These are phyloP conservation scores for Aspergillus luchuensis DNA, from an alignment of 2,329 filamentous ascomycete species.

Conservation along the genomic window DNA sequence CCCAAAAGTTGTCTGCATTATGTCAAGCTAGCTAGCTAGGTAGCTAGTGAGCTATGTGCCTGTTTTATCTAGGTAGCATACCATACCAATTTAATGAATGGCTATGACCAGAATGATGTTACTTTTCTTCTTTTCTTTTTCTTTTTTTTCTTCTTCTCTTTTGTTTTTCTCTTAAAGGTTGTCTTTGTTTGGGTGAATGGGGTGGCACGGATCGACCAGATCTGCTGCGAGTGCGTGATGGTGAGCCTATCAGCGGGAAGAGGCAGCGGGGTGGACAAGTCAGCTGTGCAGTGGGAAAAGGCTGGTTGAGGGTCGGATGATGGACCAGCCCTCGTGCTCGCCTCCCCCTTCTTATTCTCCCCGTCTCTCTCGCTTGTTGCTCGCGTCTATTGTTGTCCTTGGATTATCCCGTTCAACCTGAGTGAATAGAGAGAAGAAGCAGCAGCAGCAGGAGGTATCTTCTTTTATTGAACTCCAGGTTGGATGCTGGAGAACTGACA, in stretches of 20 bases:
- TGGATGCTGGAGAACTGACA: too few relatives aligned
- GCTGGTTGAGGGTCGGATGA: not conserved
- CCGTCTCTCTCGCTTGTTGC: not conserved
- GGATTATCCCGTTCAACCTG: not conserved
- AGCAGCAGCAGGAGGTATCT: too few relatives aligned
- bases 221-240: not conserved
- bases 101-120: conserved; percentile 7
- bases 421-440: not conserved
- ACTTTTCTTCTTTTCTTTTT: conserved; percentile 6
- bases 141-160: not conserved
- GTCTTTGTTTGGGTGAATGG: too few relatives aligned
- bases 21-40: not conserved
- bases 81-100: conserved; percentile 10
- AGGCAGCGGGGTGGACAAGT: not conserved
- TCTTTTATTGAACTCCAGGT: too few relatives aligned
- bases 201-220: conserved; percentile 2
- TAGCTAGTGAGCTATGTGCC: not conserved
- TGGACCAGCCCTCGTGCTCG: not conserved
- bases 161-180: not conserved
- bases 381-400: not conserved
- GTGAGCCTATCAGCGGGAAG: not conserved
- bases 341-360: not conserved
- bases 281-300: not conserved
- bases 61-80: conserved; percentile 4
- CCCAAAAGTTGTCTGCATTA: not conserved